Conservation (phyloP, 2,329 filamentous ascomycete genomes). For the Fusarium avenaceum region DNA sequence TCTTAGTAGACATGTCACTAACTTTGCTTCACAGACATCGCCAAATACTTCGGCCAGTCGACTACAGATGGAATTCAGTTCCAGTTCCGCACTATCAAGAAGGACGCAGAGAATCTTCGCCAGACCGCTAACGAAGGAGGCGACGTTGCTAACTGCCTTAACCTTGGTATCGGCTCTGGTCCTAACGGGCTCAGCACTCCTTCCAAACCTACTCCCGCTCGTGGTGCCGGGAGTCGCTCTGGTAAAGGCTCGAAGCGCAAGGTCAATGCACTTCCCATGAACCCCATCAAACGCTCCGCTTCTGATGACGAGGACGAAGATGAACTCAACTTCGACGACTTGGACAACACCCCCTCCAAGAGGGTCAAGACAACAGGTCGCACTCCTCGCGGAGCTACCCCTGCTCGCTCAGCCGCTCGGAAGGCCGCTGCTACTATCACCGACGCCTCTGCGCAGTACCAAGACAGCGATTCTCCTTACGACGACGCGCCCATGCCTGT, state of each 20-base stretch:
- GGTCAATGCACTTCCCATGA: slow-evolving; percentile 10
- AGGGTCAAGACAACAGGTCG: slow-evolving; percentile 46
- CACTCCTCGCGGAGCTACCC: slow-evolving; percentile 43
- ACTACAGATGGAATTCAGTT: slow-evolving; percentile 71
- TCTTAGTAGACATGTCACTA: slow-evolving; percentile 1
- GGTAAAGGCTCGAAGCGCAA: slow-evolving; percentile 50
- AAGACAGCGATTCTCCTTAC: slow-evolving; percentile 49
- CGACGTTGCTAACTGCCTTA: slow-evolving; percentile 60
- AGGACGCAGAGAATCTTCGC: slow-evolving; percentile 63
- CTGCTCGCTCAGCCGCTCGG: slow-evolving; percentile 52
- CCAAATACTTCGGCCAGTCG: slow-evolving; percentile 71
- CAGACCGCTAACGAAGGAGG: slow-evolving; percentile 59
- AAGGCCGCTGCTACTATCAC: slow-evolving; percentile 55
- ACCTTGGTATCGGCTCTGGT: slow-evolving; percentile 44
- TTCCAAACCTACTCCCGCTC: slow-evolving; percentile 46
- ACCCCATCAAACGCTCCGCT: slow-evolving; percentile 48
- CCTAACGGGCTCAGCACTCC: slow-evolving; percentile 50
- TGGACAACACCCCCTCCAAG: slow-evolving; percentile 57
- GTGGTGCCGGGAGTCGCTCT: slow-evolving; percentile 44
- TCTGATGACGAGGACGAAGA: slow-evolving; percentile 50
- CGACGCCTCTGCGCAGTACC: slow-evolving; percentile 47
- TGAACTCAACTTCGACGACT: slow-evolving; percentile 50
- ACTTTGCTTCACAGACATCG: slow-evolving; percentile 63
- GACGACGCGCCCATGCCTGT: slow-evolving; percentile 35
- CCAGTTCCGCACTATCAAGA: slow-evolving; percentile 70